A percentile compares a stretch with the other conserved stretches of the same genome.
phyloP scores from a whole-genome alignment of 306 rosid species.

The Malus fusca region DNA sequence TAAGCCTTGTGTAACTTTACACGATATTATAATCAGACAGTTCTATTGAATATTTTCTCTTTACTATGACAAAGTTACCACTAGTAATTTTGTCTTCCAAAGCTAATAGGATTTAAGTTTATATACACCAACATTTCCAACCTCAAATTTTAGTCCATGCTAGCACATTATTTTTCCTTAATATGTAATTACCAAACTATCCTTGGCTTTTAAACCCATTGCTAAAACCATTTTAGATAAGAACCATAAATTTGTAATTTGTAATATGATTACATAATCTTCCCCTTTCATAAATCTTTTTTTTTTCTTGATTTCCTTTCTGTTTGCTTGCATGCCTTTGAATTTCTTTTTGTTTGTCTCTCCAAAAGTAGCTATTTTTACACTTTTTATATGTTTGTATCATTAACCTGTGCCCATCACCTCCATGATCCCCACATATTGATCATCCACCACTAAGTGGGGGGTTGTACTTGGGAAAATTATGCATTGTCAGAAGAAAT shows the following conservation, averaged over 20 bases:
- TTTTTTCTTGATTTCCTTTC: background rate
- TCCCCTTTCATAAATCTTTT: background rate
- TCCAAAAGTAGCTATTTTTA: slow-evolving; percentile 10
- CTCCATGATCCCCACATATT: slow-evolving; percentile 1
- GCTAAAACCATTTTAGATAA: background rate
- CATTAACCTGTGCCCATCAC: background rate
- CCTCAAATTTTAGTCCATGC: background rate
- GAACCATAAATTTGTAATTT: background rate
- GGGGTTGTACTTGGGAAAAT: background rate
- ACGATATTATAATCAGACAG: background rate
- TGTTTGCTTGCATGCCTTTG: background rate
- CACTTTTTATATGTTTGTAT: slow-evolving; percentile 4
- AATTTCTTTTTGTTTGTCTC: slow-evolving; percentile 19
- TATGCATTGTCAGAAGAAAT: background rate
- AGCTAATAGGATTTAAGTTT: background rate
- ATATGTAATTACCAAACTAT: background rate
- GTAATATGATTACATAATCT: background rate
- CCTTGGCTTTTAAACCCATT: background rate
- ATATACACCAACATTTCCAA: background rate
- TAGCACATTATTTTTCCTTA: background rate
- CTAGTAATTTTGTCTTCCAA: slow-evolving; percentile 20
- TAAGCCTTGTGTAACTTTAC: too few species aligned
- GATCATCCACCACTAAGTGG: slow-evolving; percentile 4
- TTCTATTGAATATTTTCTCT: accelerated
- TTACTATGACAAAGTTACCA: background rate